Percentiles rank a stretch among this genome's conserved stretches.
These are phyloP conservation scores for Clarkia xantiana DNA, from an alignment of 345 rosid genomes.

Conservation along the genomic window DNA sequence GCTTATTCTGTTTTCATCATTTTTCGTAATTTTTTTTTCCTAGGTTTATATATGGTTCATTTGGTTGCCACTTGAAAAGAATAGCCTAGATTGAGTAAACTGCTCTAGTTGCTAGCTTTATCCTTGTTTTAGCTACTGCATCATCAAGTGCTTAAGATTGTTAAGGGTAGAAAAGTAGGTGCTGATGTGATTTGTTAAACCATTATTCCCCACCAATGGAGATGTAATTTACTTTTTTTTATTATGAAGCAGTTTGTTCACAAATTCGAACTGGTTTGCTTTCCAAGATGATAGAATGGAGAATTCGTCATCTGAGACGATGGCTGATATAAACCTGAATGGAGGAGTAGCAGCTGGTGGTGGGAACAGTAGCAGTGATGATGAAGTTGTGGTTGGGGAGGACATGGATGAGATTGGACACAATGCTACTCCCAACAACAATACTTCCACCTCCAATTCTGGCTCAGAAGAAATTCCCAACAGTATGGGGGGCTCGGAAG, in stretches of 20 bases:
- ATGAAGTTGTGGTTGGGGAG: constrained; percentile 83
- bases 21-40: too few relatives aligned
- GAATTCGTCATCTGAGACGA: constrained; percentile 40
- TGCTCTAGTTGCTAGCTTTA: too few relatives aligned
- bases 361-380: constrained; percentile 8
- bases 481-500: constrained; percentile 12
- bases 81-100: too few relatives aligned
- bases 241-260: constrained; percentile 56
- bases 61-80: too few relatives aligned
- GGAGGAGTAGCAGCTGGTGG: constrained; percentile 35
- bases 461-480: too few relatives aligned
- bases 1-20: too few relatives aligned
- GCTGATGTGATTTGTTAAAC: too few relatives aligned
- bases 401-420: constrained; percentile 46
- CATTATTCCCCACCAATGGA: not conserved
- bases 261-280: constrained; percentile 95
- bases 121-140: too few relatives aligned
- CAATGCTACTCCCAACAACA: constrained; percentile 20
- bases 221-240: constrained; percentile 1
- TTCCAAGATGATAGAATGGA: constrained; percentile 69
- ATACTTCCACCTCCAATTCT: too few relatives aligned
- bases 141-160: too few relatives aligned
- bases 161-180: too few relatives aligned
- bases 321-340: constrained; percentile 75
- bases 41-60: too few relatives aligned